phyloP scores from a whole-genome alignment of 129 eudicot genomes.

The Apium graveolens region DNA sequence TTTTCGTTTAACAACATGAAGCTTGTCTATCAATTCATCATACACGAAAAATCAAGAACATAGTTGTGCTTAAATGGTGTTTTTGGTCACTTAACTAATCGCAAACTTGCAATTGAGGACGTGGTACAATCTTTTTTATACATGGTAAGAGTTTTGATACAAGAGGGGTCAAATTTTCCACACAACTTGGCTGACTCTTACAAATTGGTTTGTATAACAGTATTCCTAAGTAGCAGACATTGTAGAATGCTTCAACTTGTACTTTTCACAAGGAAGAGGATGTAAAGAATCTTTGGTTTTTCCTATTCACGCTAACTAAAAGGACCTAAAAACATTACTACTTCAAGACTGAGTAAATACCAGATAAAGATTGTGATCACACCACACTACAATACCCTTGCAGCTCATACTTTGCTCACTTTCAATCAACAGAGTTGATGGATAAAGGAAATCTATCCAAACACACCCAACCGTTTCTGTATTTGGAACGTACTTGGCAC shows the following conservation, averaged over 20 bases:
- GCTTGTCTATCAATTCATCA: too few species aligned
- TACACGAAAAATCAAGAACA: too few species aligned
- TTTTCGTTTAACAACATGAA: too few species aligned
- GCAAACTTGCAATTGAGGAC: too few species aligned
- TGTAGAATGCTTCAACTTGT: not conserved
- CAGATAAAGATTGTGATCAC: not conserved
- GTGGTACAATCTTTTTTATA: not conserved
- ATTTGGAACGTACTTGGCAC: not conserved
- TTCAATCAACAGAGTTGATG: not conserved
- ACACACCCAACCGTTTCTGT: not conserved
- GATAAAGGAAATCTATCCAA: not conserved
- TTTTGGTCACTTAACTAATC: too few species aligned
- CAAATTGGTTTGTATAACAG: not conserved
- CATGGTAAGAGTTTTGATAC: not conserved
- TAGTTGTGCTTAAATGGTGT: too few species aligned
- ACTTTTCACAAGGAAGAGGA: not conserved
- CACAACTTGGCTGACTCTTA: constrained; percentile 9
- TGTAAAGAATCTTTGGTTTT: constrained; percentile 6
- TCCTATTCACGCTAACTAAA: constrained; percentile 3
- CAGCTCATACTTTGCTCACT: not conserved
- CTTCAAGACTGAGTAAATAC: not conserved
- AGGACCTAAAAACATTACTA: constrained; percentile 1
- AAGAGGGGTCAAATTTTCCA: constrained; percentile 3
- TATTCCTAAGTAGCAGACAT: constrained; percentile 3
- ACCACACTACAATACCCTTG: not conserved